Evolutionary conservation across 495 filamentous ascomycete genomes (phyloP).

Genomic region (Pseudevernia furfuracea): DNA sequence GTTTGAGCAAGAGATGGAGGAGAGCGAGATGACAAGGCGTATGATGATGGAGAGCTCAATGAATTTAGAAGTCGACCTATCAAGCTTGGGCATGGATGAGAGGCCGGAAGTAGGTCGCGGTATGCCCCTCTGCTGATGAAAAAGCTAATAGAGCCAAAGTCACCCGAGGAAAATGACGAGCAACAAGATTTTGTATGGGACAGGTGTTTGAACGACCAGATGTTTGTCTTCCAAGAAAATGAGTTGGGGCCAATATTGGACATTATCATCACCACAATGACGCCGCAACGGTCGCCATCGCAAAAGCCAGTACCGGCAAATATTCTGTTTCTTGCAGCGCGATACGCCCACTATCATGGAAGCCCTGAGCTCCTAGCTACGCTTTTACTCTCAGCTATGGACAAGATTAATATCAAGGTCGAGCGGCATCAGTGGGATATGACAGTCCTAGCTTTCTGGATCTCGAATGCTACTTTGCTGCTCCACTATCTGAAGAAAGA

Average conservation of each 20-base stretch:
- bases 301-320: conserved; percentile 98
- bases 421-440: conserved; percentile 97
- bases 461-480: conserved; percentile 91
- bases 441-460: conserved; percentile 98
- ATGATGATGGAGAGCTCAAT: conserved; percentile 99
- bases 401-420: conserved; percentile 93
- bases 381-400: conserved; percentile 78
- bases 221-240: conserved; percentile 98
- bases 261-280: conserved; percentile 97
- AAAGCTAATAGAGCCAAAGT: conserved; percentile 39
- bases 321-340: conserved; percentile 86
- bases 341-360: conserved; percentile 95
- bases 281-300: conserved; percentile 84
- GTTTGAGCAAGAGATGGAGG: conserved; percentile 95
- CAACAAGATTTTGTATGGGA: conserved; percentile 97
- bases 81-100: conserved; percentile 92
- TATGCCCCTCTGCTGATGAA: not conserved
- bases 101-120: conserved; percentile 68
- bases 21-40: conserved; percentile 87
- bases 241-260: conserved; percentile 85
- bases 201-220: conserved; percentile 90
- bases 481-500: conserved; percentile 98
- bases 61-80: conserved; percentile 93
- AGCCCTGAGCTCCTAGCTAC: conserved; percentile 74
- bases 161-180: conserved; percentile 77